Conservation (phyloP, 139 green algal species). For the Coccomyxa sp. region DNA sequence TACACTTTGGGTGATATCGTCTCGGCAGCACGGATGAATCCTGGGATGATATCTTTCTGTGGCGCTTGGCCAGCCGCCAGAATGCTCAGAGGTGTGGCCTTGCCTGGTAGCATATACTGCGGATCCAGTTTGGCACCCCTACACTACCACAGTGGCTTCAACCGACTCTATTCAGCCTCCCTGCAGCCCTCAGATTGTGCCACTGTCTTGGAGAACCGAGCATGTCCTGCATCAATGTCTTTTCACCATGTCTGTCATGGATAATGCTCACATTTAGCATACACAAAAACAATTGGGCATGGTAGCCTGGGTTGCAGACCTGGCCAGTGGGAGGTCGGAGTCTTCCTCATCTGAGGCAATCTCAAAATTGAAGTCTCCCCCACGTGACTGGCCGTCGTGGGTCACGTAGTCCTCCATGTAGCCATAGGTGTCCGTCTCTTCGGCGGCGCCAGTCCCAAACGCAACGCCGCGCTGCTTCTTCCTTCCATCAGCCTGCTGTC, state of each 20-base stretch:
- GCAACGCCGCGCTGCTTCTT: constrained; percentile 62
- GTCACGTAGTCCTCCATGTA: constrained; percentile 70
- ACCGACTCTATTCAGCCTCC: too few relatives aligned
- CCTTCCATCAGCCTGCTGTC: neutral
- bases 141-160: neutral
- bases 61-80: constrained; percentile 9
- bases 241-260: too few relatives aligned
- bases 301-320: neutral
- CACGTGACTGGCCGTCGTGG: constrained; percentile 6
- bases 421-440: constrained; percentile 66
- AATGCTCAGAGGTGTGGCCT: constrained; percentile 11
- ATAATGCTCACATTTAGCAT: too few relatives aligned
- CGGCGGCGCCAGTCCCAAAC: constrained; percentile 79
- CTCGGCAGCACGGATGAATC: constrained; percentile 25
- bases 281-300: neutral
- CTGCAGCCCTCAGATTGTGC: neutral
- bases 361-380: constrained; percentile 35
- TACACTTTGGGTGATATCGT: constrained; percentile 7
- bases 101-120: constrained; percentile 9
- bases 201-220: neutral
- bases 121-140: constrained; percentile 1
- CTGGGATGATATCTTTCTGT: constrained; percentile 29
- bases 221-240: neutral
- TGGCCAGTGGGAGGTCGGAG: constrained; percentile 4
- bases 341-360: constrained; percentile 29